Evolutionary conservation across 768 basidiomycete species (phyloP), one percentile per base, ranked within the genome.

Genomic region (Mycena metata): DNA sequence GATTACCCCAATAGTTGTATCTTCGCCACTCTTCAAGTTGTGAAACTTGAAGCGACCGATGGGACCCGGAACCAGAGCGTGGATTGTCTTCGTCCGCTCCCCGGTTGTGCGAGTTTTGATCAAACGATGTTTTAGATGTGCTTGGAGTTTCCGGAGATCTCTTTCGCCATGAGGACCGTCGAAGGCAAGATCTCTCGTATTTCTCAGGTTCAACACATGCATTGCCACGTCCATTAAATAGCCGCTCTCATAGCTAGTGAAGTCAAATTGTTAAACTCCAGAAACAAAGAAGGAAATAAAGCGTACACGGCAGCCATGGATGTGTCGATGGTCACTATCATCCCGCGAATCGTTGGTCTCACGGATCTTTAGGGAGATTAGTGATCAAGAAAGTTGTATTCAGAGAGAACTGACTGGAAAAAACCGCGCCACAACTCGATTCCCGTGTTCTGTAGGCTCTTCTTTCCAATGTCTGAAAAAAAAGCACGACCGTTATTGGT

Each of bases 401-500:
- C 11, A 60, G 12, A 15, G 45, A 10, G 41, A 35, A 72, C 83
- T 33, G 61, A 88, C 88, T 87, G 86, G 62, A 83, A 88, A 47
- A 80, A 86, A 0, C 88, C 88, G 10, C 82, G 77, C 77, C 85
- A 83, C 0, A 88, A 64, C 43, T 86, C 83, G 0, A 89, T 74
- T 12, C 81, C 76, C 21, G 79, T 77, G 21, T 77, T 75, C 23
- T 78, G 33, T 16, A 69, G 49, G 15, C 1, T 16, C 45, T 50
- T 62, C 64, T 62, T 72, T 42, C 70, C 67, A 2, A 3, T 35
- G 23, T 59, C 24, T 5, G 49, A 79, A 52, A 87, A 88, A 66
- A 83, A 88, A 0, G 86, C 82, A 2, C 76, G 78, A 0, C 81
- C 81, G 30, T 86, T 88, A 68, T 86, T 68, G 3, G 70, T 84